Conservation (phyloP, 345 rosid genomes). For the Limnanthes douglasii region DNA sequence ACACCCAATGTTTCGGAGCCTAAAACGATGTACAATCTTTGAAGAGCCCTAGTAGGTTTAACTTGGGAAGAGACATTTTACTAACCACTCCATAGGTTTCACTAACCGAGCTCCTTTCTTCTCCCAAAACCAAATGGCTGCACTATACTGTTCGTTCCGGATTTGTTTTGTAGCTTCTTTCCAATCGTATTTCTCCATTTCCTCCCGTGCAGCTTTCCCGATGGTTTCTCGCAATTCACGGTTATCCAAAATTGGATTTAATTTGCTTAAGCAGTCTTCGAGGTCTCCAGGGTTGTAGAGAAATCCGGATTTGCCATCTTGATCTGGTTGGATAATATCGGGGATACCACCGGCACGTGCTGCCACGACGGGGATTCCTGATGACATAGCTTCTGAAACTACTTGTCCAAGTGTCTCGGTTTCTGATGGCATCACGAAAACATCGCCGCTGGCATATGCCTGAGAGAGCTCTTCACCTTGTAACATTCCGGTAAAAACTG, state of each 20-base stretch:
- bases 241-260: slow-evolving; percentile 27
- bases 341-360: slow-evolving; percentile 70
- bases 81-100: slow-evolving; percentile 49
- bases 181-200: slow-evolving; percentile 71
- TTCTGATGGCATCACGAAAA: slow-evolving; percentile 68
- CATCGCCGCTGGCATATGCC: slow-evolving; percentile 76
- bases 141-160: slow-evolving; percentile 55
- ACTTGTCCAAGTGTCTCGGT: slow-evolving; percentile 72
- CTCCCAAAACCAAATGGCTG: slow-evolving; percentile 77
- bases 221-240: slow-evolving; percentile 37
- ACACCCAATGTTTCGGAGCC: no score
- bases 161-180: slow-evolving; percentile 52
- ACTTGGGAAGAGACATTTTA: slow-evolving; percentile 30
- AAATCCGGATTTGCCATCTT: slow-evolving; percentile 52
- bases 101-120: slow-evolving; percentile 37
- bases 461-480: slow-evolving; percentile 72
- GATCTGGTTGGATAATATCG: slow-evolving; percentile 56
- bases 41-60: no score
- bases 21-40: no score
- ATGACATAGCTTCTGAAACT: slow-evolving; percentile 71
- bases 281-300: slow-evolving; percentile 46
- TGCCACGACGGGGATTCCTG: slow-evolving; percentile 61
- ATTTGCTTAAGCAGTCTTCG: slow-evolving; percentile 51
- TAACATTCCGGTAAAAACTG: slow-evolving; percentile 61
- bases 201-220: slow-evolving; percentile 52